Evolutionary conservation across 495 filamentous ascomycete species (phyloP).

Genomic region (Penicillium psychrofluorescens): DNA sequence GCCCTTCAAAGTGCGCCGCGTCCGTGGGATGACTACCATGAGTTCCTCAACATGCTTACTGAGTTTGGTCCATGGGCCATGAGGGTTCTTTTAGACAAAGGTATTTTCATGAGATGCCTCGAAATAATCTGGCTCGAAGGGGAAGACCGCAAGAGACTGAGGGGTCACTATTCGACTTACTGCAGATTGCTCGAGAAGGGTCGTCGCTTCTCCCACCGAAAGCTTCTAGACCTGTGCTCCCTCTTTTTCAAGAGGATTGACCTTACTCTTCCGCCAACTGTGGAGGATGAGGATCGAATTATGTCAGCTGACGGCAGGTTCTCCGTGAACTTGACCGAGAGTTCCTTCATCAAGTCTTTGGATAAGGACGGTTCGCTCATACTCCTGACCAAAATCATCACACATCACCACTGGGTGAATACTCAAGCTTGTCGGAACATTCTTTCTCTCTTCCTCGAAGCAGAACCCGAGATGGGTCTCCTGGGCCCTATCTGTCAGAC

Average conservation of each 20-base stretch:
- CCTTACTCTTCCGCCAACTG: constrained; percentile 21
- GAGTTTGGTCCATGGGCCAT: constrained; percentile 48
- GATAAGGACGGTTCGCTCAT: constrained; percentile 25
- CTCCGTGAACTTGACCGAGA: constrained; percentile 34
- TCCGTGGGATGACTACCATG: constrained; percentile 78
- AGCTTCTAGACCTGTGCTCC: constrained; percentile 38
- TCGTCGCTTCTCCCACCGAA: constrained; percentile 34
- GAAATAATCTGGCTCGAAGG: constrained; percentile 57
- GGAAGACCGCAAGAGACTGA: constrained; percentile 42
- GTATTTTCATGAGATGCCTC: constrained; percentile 50
- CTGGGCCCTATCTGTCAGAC: constrained; percentile 36
- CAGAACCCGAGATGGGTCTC: constrained; percentile 37
- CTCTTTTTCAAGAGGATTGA: constrained; percentile 35
- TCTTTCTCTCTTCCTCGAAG: constrained; percentile 32
- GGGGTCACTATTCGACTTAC: constrained; percentile 46
- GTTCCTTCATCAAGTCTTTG: constrained; percentile 22
- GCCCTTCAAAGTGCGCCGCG: constrained; percentile 48
- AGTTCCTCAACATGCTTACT: constrained; percentile 54
- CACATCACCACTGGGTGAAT: constrained; percentile 20
- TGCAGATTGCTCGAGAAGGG: constrained; percentile 50
- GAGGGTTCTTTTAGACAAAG: constrained; percentile 44
- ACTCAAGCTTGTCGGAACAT: constrained; percentile 28
- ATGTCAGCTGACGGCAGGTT: constrained; percentile 20
- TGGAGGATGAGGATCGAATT: constrained; percentile 19
- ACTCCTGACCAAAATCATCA: constrained; percentile 39